Evolutionary conservation across 331 rosid genomes (phyloP), one percentile per base, ranked within the genome.

Genomic region (Telfairia occidentalis): DNA sequence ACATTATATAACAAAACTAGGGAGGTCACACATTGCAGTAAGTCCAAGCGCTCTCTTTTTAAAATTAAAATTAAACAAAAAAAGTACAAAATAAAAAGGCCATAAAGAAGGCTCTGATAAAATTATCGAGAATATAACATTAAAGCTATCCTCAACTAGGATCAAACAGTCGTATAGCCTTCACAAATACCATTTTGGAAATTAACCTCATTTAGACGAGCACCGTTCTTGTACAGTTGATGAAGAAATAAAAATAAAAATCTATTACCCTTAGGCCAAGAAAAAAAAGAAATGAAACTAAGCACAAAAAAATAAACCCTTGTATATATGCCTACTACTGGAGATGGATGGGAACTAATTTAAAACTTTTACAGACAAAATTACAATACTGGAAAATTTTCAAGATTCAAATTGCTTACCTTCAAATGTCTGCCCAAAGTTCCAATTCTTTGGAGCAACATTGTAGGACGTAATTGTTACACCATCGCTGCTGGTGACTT

Each of bases 361-460:
- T 5, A 43, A 26, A 66, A 43, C 74, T 69, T 43, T 43, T 69
- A 69, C 54, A 69, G 32, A 66, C 49, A 21, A 66, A 38, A 38
- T 66, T 66, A 12, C 34, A 38, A 15, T 18, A 18, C 42, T 71
- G 58, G 42, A 46, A 46, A 74, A 3, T 26, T 71, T 34, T 81
- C 80, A 92, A 48, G 92, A 81, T 28, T 71, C 86, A 58, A 85
- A 94, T 78, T 91, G 98, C 85, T 91, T 94, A 59, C 96, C 97
- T 89, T 91, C 97, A 77, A 94, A 94, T 53, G 97, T 83, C 76
- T 94, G 98, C 69, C 97, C 97, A 71, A 86, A 91, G 81, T 85
- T 86, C 98, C 98, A 91, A 80, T 83, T 80, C 82, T 86, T 85
- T 57, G 91, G 97, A 71, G 97, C 97, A 66, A 89, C 96, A 19